phyloP scores from a whole-genome alignment of 2,329 filamentous ascomycete species.

The Penicillium sp. region DNA sequence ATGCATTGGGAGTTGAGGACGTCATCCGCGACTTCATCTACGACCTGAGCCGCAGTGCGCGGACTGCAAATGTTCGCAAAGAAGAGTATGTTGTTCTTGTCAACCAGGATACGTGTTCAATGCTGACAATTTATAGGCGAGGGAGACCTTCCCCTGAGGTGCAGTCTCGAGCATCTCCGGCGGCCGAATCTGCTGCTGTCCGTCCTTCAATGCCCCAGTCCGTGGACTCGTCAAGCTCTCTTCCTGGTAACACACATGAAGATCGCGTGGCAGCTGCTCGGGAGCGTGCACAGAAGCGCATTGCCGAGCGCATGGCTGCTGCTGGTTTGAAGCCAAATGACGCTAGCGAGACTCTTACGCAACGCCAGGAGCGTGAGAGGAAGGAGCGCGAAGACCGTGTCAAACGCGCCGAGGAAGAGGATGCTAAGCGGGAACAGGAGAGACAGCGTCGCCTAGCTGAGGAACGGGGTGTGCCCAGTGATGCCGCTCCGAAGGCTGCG shows the following conservation, averaged over 20 bases:
- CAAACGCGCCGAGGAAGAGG: slow-evolving; percentile 89
- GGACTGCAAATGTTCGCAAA: slow-evolving; percentile 67
- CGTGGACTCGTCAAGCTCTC: slow-evolving; percentile 65
- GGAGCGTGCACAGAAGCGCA: slow-evolving; percentile 92
- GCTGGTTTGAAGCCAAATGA: slow-evolving; percentile 85
- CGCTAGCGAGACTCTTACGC: slow-evolving; percentile 74
- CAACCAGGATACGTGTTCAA: slow-evolving; percentile 2
- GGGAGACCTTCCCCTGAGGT: slow-evolving; percentile 55
- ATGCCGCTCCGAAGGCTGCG: slow-evolving; percentile 54
- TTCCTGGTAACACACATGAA: slow-evolving; percentile 84
- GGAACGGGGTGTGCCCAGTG: slow-evolving; percentile 63
- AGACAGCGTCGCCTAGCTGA: slow-evolving; percentile 78
- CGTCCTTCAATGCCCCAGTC: slow-evolving; percentile 50
- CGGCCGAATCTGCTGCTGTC: slow-evolving; percentile 41
- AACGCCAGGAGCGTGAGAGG: slow-evolving; percentile 84
- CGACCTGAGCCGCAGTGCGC: slow-evolving; percentile 83
- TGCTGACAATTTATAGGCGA: slow-evolving; percentile 41
- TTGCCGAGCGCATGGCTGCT: slow-evolving; percentile 92
- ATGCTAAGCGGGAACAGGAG: slow-evolving; percentile 82
- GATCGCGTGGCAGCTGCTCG: slow-evolving; percentile 95
- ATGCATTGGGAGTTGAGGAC: slow-evolving; percentile 92
- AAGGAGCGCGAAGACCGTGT: slow-evolving; percentile 84
- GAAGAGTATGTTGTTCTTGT: slow-evolving; percentile 51
- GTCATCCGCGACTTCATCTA: slow-evolving; percentile 98
- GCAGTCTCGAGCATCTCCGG: slow-evolving; percentile 47